Evolutionary conservation across 257 asterid species (phyloP), one percentile per base, ranked within the genome.

Genomic region (Solanum clarkiae): DNA sequence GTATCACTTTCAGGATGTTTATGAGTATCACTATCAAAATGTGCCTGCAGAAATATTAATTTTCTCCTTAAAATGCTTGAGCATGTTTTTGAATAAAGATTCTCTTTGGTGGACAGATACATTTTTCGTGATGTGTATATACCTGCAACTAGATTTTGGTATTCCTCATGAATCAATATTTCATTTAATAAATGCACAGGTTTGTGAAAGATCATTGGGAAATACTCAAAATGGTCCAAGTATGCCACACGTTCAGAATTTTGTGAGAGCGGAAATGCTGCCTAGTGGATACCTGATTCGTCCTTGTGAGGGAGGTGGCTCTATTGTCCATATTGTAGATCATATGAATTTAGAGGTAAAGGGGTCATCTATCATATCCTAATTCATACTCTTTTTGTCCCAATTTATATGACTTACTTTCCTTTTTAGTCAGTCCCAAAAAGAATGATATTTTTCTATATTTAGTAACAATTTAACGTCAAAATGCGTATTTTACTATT

Each of bases 261-360:
- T 93, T 84, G 97, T 94, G 84, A 91, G 98, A 85, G 98, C 98
- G 5, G 98, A 95, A 88, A 88, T 95, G 92, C 87, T 94, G 85
- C 94, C 98, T 36, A 93, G 98, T 89, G 98, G 98, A 62, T 95
- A 90, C 91, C 90, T 95, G 29, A 90, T 95, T 84, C 91, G 98
- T 83, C 98, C 98, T 62, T 95, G 97, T 86, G 98, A 95, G 49
- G 98, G 98, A 22, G 97, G 98, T 13, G 98, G 98, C 29, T 95
- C 97, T 8, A 92, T 94, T 80, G 93, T 95, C 91, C 98, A 94
- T 86, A 92, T 95, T 77, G 98, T 95, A 15, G 98, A 95, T 91
- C 98, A 95, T 89, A 85, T 95, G 91, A 91, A 93, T 87, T 87
- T 93, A 85, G 98, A 93, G 98, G 98, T 95, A 86, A 82, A 63